phyloP scores from a whole-genome alignment of 2,329 filamentous ascomycete genomes.

The Ramularia endophylla region DNA sequence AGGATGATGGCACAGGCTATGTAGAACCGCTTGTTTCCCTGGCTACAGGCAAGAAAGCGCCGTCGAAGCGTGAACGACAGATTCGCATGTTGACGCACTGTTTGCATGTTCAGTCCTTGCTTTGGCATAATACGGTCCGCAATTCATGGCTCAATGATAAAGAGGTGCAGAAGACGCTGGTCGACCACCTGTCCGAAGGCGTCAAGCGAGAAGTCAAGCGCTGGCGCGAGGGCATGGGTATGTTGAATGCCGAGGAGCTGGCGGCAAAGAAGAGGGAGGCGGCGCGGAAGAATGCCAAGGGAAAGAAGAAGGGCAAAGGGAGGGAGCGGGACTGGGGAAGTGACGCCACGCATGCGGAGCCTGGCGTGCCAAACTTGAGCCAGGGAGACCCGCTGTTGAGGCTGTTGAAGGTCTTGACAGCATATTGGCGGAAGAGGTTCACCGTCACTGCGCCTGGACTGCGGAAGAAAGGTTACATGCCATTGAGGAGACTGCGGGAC shows the following conservation, averaged over 20 bases:
- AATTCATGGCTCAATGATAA: conserved; percentile 79
- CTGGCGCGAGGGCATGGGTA: conserved; percentile 64
- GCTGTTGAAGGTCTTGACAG: conserved; percentile 67
- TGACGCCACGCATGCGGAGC: conserved; percentile 63
- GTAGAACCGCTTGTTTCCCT: conserved; percentile 36
- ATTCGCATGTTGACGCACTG: conserved; percentile 76
- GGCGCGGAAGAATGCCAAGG: conserved; percentile 35
- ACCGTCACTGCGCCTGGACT: conserved; percentile 69
- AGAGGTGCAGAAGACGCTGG: conserved; percentile 67
- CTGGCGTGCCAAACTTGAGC: conserved; percentile 68
- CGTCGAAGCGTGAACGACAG: conserved; percentile 74
- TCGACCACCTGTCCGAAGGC: conserved; percentile 63
- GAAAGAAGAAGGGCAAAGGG: conserved; percentile 36
- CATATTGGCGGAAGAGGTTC: conserved; percentile 87
- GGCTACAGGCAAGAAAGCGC: conserved; percentile 63
- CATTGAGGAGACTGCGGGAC: conserved; percentile 66
- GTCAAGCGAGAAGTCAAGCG: conserved; percentile 68
- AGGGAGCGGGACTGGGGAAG: conserved; percentile 63
- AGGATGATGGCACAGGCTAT: conserved; percentile 35
- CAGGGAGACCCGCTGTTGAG: conserved; percentile 74
- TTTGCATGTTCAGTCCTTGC: conserved; percentile 77
- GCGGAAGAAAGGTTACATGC: conserved; percentile 85
- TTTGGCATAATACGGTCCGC: conserved; percentile 83
- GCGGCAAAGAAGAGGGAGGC: conserved; percentile 35
- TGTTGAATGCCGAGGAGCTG: conserved; percentile 37